phyloP scores from a whole-genome alignment of 371 early-diverging fungal genomes.

The Mucor irregularis region DNA sequence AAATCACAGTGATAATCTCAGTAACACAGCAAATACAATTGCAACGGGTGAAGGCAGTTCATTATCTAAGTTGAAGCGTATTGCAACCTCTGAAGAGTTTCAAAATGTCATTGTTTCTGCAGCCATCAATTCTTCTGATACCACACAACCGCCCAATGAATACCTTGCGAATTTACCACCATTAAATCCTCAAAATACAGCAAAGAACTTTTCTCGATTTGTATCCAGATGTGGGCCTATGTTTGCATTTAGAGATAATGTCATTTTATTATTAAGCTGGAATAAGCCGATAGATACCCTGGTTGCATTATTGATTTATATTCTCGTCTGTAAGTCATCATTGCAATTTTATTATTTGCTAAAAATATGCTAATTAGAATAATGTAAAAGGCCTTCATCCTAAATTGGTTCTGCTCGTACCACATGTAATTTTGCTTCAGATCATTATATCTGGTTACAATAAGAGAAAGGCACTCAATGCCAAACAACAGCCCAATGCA shows the following conservation, averaged over 20 bases:
- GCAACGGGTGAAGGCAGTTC: background rate
- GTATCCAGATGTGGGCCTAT: constrained; percentile 46
- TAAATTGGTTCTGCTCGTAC: constrained; percentile 31
- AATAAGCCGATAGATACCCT: constrained; percentile 43
- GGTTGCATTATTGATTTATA: constrained; percentile 37
- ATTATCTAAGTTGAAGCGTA: background rate
- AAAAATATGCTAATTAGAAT: background rate
- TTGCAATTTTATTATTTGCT: background rate
- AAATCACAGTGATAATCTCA: constrained; percentile 9
- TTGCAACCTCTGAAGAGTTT: constrained; percentile 28
- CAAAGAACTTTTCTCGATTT: constrained; percentile 49
- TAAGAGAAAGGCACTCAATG: constrained; percentile 1
- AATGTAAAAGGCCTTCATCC: constrained; percentile 37
- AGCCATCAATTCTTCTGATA: constrained; percentile 36
- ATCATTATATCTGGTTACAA: constrained; percentile 25
- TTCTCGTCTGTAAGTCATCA: constrained; percentile 36
- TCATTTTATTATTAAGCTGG: constrained; percentile 49
- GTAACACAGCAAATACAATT: background rate
- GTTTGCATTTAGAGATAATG: constrained; percentile 41
- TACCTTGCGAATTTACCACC: constrained; percentile 42
- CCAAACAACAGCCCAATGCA: background rate
- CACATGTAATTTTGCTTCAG: constrained; percentile 32
- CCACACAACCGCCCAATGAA: constrained; percentile 25
- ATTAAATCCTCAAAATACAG: constrained; percentile 41
- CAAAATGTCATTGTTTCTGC: constrained; percentile 42